A percentile compares a stretch with the other conserved stretches of the same genome.
These are phyloP conservation scores for Pseudogymnoascus sp. DNA, from an alignment of 2,329 filamentous ascomycete species.

Conservation along the genomic window DNA sequence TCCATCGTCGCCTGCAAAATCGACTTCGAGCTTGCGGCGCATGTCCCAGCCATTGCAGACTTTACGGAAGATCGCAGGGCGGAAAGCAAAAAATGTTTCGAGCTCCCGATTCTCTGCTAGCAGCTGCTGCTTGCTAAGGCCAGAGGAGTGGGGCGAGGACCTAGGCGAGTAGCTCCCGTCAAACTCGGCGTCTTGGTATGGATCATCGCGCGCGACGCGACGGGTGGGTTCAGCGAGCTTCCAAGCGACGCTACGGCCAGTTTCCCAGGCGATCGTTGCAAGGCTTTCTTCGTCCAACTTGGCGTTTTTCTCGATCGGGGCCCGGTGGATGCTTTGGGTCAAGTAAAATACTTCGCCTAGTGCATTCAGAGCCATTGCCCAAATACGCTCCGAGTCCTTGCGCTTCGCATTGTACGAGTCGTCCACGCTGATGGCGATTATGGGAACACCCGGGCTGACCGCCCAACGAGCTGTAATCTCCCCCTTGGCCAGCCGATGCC, in stretches of 20 bases:
- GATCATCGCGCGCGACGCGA: constrained; percentile 63
- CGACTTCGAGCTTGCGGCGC: constrained; percentile 74
- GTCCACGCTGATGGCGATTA: constrained; percentile 76
- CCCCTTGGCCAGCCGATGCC: constrained; percentile 59
- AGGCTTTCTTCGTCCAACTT: constrained; percentile 43
- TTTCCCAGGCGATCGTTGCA: constrained; percentile 67
- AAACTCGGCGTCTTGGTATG: constrained; percentile 58
- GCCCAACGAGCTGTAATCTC: constrained; percentile 85
- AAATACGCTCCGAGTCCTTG: constrained; percentile 63
- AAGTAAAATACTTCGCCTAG: constrained; percentile 87
- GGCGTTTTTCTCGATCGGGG: constrained; percentile 40
- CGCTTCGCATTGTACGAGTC: constrained; percentile 70
- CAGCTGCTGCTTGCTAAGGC: constrained; percentile 62
- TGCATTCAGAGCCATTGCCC: constrained; percentile 91
- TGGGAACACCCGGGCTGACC: constrained; percentile 85
- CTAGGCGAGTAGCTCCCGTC: constrained; percentile 74
- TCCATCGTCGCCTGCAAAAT: constrained; percentile 79
- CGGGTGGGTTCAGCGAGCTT: constrained; percentile 70
- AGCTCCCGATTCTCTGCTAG: constrained; percentile 73
- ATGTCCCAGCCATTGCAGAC: constrained; percentile 87
- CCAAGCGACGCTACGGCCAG: constrained; percentile 75
- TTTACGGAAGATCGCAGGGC: constrained; percentile 70
- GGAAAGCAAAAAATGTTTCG: constrained; percentile 64
- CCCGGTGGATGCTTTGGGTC: constrained; percentile 56
- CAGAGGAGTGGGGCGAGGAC: constrained; percentile 67